Conservation (phyloP, 495 filamentous ascomycete species). For the Xylaria venustula region DNA sequence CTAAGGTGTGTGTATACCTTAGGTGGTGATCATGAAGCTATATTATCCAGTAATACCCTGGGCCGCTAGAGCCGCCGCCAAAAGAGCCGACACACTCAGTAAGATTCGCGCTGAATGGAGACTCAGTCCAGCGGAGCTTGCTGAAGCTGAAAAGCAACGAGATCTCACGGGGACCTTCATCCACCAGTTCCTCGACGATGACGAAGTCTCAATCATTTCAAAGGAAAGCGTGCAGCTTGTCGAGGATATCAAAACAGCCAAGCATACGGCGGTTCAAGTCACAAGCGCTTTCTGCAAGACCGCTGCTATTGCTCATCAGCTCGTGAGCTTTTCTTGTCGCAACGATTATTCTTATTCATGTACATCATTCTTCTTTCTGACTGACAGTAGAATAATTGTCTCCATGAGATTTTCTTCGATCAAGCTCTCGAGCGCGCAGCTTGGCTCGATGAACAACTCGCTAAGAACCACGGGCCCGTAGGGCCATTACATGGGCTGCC, state of each 20-base stretch:
- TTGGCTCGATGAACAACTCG: constrained; percentile 53
- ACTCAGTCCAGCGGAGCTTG: constrained; percentile 20
- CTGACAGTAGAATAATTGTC: constrained; percentile 47
- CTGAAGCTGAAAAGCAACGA: constrained; percentile 15
- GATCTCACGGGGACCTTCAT: constrained; percentile 35
- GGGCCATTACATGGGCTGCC: constrained; percentile 71
- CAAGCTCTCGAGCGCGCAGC: constrained; percentile 57
- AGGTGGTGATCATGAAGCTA: no score
- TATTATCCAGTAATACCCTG: no score
- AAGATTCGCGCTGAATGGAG: constrained; percentile 30
- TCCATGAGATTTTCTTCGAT: constrained; percentile 66
- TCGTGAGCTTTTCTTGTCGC: constrained; percentile 39
- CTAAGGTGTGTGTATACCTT: no score
- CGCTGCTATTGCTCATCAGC: constrained; percentile 60
- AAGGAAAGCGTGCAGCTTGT: constrained; percentile 20
- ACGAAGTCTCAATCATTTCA: constrained; percentile 18
- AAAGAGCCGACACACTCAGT: constrained; percentile 20
- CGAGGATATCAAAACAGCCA: constrained; percentile 3
- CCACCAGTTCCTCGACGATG: constrained; percentile 24
- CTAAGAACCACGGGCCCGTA: constrained; percentile 44
- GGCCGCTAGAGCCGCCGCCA: constrained; percentile 12
- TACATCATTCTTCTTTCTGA: neutral
- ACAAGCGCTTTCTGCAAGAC: constrained; percentile 44
- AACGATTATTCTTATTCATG: neutral
- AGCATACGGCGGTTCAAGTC: constrained; percentile 37